Evolutionary conservation across 1,284 basidiomycete genomes (phyloP).

Genomic region (Irpex sp.): DNA sequence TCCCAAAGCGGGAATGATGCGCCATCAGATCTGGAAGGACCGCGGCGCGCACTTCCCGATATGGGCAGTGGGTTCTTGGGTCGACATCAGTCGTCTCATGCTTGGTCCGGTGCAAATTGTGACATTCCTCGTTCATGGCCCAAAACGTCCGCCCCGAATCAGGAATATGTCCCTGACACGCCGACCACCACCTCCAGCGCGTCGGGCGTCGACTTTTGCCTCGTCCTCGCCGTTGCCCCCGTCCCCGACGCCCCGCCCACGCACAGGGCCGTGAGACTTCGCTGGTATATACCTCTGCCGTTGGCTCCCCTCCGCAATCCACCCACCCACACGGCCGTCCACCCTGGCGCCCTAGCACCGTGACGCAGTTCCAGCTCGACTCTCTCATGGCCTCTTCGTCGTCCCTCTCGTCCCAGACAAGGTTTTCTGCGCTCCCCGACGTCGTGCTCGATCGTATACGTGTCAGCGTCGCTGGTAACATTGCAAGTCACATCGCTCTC

Average conservation of each 20-base stretch:
- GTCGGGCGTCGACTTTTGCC: background rate
- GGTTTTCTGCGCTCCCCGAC: constrained; percentile 12
- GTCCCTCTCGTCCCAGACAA: background rate
- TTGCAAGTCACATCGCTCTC: constrained; percentile 26
- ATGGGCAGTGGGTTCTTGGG: background rate
- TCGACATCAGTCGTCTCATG: background rate
- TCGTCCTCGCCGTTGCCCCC: background rate
- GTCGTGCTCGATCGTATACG: constrained; percentile 24
- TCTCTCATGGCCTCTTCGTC: background rate
- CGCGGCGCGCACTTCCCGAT: background rate
- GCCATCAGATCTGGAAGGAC: background rate
- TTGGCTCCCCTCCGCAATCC: background rate
- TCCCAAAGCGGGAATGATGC: background rate
- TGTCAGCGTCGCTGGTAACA: constrained; percentile 15
- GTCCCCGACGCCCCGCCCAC: background rate
- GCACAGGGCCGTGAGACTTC: background rate
- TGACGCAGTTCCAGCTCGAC: background rate
- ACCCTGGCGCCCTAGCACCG: background rate
- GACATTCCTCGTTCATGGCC: background rate
- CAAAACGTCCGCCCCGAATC: background rate
- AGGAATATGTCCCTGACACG: background rate
- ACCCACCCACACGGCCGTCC: background rate
- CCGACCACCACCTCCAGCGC: background rate
- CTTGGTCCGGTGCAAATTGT: background rate
- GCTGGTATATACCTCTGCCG: constrained; percentile 1